A percentile compares a stretch with the other conserved stretches of the same genome.
phyloP scores from a whole-genome alignment of 108 stramenopile species.

The Cyclotella atomus region DNA sequence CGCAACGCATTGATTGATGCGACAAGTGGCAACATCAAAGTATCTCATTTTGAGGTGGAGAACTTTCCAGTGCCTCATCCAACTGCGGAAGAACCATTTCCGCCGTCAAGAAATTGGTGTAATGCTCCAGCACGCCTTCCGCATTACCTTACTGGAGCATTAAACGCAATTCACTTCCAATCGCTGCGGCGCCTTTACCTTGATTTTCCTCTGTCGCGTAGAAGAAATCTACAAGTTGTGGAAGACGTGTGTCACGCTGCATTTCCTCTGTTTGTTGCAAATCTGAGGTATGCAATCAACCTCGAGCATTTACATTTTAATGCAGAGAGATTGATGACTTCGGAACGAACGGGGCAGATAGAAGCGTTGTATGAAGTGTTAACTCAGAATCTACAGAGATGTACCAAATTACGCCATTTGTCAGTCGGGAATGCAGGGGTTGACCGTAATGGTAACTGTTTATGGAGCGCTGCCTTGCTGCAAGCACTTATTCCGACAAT shows the following conservation, averaged over 20 bases:
- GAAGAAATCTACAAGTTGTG: constrained; percentile 5
- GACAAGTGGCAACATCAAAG: constrained; percentile 6
- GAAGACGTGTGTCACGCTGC: constrained; percentile 19
- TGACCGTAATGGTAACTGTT: not conserved
- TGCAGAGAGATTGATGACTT: constrained; percentile 15
- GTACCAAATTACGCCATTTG: constrained; percentile 18
- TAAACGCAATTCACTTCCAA: constrained; percentile 22
- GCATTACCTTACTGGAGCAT: constrained; percentile 21
- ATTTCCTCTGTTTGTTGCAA: constrained; percentile 24
- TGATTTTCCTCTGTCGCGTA: constrained; percentile 18
- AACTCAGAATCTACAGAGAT: constrained; percentile 11
- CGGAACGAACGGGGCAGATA: constrained; percentile 9
- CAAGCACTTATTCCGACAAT: constrained; percentile 5
- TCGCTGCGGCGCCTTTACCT: constrained; percentile 16
- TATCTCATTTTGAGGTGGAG: constrained; percentile 19
- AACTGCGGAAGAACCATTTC: not conserved
- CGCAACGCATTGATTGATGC: constrained; percentile 6
- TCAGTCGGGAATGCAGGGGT: constrained; percentile 12
- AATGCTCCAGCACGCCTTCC: constrained; percentile 12
- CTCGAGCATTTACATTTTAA: constrained; percentile 15
- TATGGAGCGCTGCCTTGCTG: constrained; percentile 22
- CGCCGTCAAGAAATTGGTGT: not conserved
- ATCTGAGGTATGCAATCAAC: constrained; percentile 17
- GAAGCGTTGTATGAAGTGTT: constrained; percentile 29
- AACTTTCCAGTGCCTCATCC: constrained; percentile 2